phyloP scores from a whole-genome alignment of 2,329 filamentous ascomycete genomes.

The Colletotrichum abscissum region DNA sequence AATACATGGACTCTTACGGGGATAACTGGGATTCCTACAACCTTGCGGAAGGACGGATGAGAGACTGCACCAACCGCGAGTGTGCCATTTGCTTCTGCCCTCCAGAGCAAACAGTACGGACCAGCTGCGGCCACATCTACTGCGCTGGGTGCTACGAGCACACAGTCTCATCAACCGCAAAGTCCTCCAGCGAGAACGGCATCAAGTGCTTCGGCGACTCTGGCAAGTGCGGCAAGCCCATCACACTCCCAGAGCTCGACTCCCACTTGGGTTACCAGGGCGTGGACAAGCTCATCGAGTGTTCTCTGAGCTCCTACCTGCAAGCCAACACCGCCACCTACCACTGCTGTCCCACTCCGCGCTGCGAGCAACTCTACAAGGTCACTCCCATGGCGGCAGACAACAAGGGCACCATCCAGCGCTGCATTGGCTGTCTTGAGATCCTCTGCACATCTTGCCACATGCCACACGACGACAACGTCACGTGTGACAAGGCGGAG shows the following conservation, averaged over 20 bases:
- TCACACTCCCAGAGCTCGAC: background rate
- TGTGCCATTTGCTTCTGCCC: background rate
- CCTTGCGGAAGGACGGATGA: background rate
- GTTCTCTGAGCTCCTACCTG: background rate
- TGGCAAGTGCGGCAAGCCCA: background rate
- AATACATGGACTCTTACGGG: background rate
- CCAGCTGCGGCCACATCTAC: background rate
- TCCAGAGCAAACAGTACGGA: background rate
- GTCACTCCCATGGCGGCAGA: background rate
- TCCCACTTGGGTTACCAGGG: background rate
- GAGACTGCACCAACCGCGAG: background rate
- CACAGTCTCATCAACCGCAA: background rate
- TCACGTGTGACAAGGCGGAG: conserved; percentile 47
- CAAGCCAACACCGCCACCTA: background rate
- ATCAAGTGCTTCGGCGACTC: background rate
- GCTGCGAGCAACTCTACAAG: background rate
- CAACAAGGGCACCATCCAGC: conserved; percentile 37
- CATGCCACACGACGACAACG: conserved; percentile 42
- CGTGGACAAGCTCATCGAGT: background rate
- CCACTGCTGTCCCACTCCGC: background rate
- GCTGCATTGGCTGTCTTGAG: conserved; percentile 50
- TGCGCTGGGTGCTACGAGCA: background rate
- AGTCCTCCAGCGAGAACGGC: background rate
- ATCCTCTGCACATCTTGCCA: conserved; percentile 50
- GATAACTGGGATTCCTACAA: background rate